Conservation (phyloP, 2,329 filamentous ascomycete genomes). For the Colletotrichum sp. region DNA sequence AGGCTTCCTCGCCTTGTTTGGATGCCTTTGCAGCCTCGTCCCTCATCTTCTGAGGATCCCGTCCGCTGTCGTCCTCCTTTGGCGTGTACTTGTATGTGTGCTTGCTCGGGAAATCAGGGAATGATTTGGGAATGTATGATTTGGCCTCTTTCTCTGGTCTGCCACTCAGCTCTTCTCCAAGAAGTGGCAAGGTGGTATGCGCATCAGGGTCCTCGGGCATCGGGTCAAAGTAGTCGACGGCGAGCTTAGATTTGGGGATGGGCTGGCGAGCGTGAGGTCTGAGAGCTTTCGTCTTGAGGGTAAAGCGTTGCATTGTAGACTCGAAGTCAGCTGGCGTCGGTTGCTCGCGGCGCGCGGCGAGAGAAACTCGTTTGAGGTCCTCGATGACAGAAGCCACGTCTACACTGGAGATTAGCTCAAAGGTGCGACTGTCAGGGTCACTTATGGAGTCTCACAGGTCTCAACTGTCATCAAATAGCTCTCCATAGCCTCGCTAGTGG, state of each 20-base stretch:
- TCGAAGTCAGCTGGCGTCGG: conserved; percentile 64
- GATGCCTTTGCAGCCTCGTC: conserved; percentile 64
- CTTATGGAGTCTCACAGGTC: conserved; percentile 51
- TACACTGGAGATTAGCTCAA: conserved; percentile 31
- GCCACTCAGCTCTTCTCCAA: conserved; percentile 62
- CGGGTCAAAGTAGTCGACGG: conserved; percentile 41
- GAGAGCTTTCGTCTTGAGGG: conserved; percentile 54
- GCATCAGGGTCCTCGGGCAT: conserved; percentile 42
- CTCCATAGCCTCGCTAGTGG: conserved; percentile 61
- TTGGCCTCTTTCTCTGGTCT: conserved; percentile 59
- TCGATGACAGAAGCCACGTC: conserved; percentile 54
- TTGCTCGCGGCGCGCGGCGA: conserved; percentile 54
- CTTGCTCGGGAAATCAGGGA: conserved; percentile 67
- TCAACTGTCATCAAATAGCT: conserved; percentile 61
- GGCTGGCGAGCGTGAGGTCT: conserved; percentile 62
- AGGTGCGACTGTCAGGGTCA: background rate
- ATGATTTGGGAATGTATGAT: conserved; percentile 60
- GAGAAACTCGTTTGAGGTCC: conserved; percentile 50
- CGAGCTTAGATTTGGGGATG: conserved; percentile 42
- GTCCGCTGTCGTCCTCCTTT: conserved; percentile 47
- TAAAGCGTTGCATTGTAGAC: conserved; percentile 53
- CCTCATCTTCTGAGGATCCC: conserved; percentile 61
- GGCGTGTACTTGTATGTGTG: conserved; percentile 68
- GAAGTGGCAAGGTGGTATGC: conserved; percentile 46
- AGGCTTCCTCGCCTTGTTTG: conserved; percentile 65